Evolutionary conservation across 2,329 filamentous ascomycete genomes (phyloP).

Genomic region (Arthrobotrys sphaeroides): DNA sequence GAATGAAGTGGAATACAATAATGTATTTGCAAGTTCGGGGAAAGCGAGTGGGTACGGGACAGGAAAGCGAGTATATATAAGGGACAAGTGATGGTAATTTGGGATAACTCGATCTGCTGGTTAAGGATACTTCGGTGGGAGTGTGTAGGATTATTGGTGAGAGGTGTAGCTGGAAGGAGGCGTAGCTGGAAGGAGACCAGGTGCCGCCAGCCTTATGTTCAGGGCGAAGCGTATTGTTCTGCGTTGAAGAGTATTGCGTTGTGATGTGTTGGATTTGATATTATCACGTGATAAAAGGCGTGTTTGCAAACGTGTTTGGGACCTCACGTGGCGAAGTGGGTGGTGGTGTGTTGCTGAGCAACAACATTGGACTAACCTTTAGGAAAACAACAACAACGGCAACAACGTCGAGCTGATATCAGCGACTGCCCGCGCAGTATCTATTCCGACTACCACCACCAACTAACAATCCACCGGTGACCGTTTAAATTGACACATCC

Average conservation of each 20-base stretch:
- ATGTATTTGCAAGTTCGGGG: too few relatives aligned
- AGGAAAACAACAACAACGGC: slow-evolving; percentile 3
- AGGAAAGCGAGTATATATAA: too few relatives aligned
- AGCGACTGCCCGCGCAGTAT: background rate
- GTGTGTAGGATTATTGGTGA: too few relatives aligned
- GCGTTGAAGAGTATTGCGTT: background rate
- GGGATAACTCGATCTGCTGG: too few relatives aligned
- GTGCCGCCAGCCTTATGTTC: background rate
- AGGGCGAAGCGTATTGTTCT: too few relatives aligned
- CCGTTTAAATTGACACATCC: background rate
- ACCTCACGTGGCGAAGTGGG: too few relatives aligned
- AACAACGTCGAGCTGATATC: background rate
- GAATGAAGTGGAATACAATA: too few relatives aligned
- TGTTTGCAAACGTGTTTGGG: background rate
- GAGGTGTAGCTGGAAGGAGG: too few relatives aligned
- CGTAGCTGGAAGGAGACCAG: background rate
- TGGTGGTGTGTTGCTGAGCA: slow-evolving; percentile 24
- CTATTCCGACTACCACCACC: background rate
- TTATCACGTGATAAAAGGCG: background rate
- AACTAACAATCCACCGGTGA: background rate
- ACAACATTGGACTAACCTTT: background rate
- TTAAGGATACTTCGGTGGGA: too few relatives aligned
- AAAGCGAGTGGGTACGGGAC: too few relatives aligned
- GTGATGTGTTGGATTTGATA: background rate
- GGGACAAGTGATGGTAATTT: too few relatives aligned